Percentiles rank a stretch among this genome's conserved stretches.
phyloP scores from a whole-genome alignment of 2,329 filamentous ascomycete species.

The Fusarium sp. region DNA sequence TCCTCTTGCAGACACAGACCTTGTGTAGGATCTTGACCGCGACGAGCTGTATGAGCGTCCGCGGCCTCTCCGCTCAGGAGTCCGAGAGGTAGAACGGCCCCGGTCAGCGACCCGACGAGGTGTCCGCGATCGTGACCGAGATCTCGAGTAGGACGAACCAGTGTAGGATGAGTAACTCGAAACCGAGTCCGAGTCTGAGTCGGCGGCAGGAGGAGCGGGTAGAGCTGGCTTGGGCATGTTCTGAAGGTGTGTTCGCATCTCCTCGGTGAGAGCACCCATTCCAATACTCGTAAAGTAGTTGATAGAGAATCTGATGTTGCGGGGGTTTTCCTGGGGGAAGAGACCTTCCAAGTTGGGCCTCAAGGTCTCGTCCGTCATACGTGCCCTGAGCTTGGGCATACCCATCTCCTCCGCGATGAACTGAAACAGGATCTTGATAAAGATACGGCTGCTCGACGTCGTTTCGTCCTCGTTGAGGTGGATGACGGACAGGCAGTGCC shows the following conservation, averaged over 20 bases:
- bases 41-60: conserved; percentile 45
- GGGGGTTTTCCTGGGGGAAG: conserved; percentile 89
- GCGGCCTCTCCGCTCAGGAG: conserved; percentile 42
- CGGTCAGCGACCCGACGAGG: conserved; percentile 42
- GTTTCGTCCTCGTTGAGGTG: conserved; percentile 97
- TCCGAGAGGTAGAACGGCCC: conserved; percentile 46
- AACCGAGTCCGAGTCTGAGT: conserved; percentile 77
- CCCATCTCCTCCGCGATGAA: conserved; percentile 90
- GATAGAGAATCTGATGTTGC: conserved; percentile 95
- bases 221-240: conserved; percentile 88
- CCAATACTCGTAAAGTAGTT: conserved; percentile 99
- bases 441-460: conserved; percentile 95
- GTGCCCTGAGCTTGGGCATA: conserved; percentile 80
- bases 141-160: conserved; percentile 69
- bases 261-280: conserved; percentile 93
- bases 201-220: conserved; percentile 69
- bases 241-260: conserved; percentile 91
- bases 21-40: conserved; percentile 60
- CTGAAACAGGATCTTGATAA: conserved; percentile 97
- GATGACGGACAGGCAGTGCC: conserved; percentile 87
- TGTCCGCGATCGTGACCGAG: conserved; percentile 59
- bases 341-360: conserved; percentile 84
- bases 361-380: conserved; percentile 82
- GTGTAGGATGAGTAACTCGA: conserved; percentile 85
- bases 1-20: conserved; percentile 50